Percentiles rank a stretch among this genome's conserved stretches.
These are phyloP conservation scores for Aspergillus funiculosus DNA, from an alignment of 495 filamentous ascomycete genomes.

Conservation along the genomic window DNA sequence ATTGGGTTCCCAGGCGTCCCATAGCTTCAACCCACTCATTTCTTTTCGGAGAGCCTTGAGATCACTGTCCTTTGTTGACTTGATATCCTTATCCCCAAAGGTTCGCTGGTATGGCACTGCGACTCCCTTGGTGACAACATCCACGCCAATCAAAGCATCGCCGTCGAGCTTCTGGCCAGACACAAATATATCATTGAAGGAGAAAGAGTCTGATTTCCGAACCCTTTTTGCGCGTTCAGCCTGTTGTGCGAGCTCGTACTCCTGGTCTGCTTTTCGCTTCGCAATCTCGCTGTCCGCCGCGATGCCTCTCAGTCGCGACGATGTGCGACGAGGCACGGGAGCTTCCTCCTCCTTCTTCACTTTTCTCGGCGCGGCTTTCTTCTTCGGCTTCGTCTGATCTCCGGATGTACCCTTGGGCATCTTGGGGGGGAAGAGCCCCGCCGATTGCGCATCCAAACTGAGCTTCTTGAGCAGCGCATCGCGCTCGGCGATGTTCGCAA, in stretches of 20 bases:
- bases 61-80: slow-evolving; percentile 71
- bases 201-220: slow-evolving; percentile 64
- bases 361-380: slow-evolving; percentile 44
- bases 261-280: slow-evolving; percentile 76
- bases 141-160: slow-evolving; percentile 39
- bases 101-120: slow-evolving; percentile 75
- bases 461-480: slow-evolving; percentile 60
- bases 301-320: slow-evolving; percentile 60
- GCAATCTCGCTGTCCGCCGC: slow-evolving; percentile 64
- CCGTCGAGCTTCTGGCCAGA: slow-evolving; percentile 61
- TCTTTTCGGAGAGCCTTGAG: slow-evolving; percentile 70
- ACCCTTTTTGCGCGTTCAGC: slow-evolving; percentile 63
- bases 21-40: slow-evolving; percentile 75
- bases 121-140: slow-evolving; percentile 57
- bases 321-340: slow-evolving; percentile 52
- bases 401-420: slow-evolving; percentile 25
- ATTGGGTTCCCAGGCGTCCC: slow-evolving; percentile 73
- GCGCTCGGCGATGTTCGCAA: slow-evolving; percentile 69
- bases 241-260: slow-evolving; percentile 55
- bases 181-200: slow-evolving; percentile 71
- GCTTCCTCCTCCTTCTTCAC: slow-evolving; percentile 44
- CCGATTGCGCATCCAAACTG: slow-evolving; percentile 46
- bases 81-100: slow-evolving; percentile 74
- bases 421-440: slow-evolving; percentile 46
- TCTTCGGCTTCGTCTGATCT: slow-evolving; percentile 37